A percentile compares a stretch with the other conserved stretches of the same genome.
phyloP scores from a whole-genome alignment of 164 flowering plant genomes.

The Amborella trichopoda region DNA sequence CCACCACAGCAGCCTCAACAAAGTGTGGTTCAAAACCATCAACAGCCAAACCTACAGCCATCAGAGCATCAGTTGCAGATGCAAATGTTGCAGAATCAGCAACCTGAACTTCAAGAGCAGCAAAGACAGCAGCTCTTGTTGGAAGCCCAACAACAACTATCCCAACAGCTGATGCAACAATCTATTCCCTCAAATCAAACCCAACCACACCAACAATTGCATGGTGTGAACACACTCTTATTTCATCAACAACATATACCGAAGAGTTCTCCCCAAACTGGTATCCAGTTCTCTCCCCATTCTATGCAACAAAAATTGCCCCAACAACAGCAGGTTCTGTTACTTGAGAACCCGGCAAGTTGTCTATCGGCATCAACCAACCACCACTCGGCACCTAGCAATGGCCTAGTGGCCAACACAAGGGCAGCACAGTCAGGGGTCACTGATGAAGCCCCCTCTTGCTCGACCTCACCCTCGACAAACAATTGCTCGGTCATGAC shows the following conservation, averaged over 20 bases:
- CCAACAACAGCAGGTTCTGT: constrained; percentile 35
- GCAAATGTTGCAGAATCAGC: constrained; percentile 73
- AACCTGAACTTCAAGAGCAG: constrained; percentile 55
- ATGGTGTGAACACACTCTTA: too few species aligned
- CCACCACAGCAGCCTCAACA: constrained; percentile 1
- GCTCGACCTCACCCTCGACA: constrained; percentile 85
- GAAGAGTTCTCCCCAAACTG: constrained; percentile 28
- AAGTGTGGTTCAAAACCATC: constrained; percentile 36
- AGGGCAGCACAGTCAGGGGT: constrained; percentile 43
- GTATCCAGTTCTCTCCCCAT: constrained; percentile 31
- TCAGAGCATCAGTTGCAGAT: constrained; percentile 60
- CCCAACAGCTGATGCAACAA: constrained; percentile 49
- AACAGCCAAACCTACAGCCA: constrained; percentile 28
- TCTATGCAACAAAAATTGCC: constrained; percentile 41
- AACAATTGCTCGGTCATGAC: constrained; percentile 36
- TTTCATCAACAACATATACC: constrained; percentile 9
- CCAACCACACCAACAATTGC: too few species aligned
- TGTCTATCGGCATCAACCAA: constrained; percentile 24
- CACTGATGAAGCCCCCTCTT: constrained; percentile 74
- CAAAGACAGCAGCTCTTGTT: constrained; percentile 42
- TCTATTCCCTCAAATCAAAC: constrained; percentile 3
- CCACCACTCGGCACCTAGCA: constrained; percentile 31
- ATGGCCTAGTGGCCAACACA: constrained; percentile 28
- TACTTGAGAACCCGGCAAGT: constrained; percentile 41
- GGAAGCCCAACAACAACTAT: constrained; percentile 47